phyloP scores from a whole-genome alignment of 345 rosid species.

The Anacardium occidentale region DNA sequence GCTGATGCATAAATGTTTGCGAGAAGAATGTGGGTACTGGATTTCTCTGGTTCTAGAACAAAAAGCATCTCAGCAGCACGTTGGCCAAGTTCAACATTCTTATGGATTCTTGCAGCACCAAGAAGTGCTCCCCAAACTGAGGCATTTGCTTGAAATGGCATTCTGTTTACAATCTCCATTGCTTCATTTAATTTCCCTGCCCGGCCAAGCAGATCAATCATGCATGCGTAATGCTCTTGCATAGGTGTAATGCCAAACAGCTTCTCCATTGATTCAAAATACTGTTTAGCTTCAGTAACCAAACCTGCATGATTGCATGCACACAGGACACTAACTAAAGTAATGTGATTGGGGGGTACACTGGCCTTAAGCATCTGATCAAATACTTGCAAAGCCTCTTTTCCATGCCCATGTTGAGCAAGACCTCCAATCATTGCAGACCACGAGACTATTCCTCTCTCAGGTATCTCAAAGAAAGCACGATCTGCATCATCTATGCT shows the following conservation, averaged over 20 bases:
- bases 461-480: conserved; percentile 46
- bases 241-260: conserved; percentile 42
- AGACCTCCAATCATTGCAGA: conserved; percentile 60
- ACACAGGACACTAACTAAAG: conserved; percentile 53
- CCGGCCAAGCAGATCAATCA: conserved; percentile 63
- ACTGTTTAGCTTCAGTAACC: conserved; percentile 45
- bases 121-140: conserved; percentile 67
- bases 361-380: conserved; percentile 48
- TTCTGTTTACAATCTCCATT: conserved; percentile 43
- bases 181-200: conserved; percentile 56
- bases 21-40: conserved; percentile 52
- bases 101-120: conserved; percentile 62
- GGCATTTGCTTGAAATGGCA: conserved; percentile 52
- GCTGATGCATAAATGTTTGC: conserved; percentile 59
- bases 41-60: conserved; percentile 53
- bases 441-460: conserved; percentile 65
- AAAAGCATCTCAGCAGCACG: conserved; percentile 56
- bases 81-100: conserved; percentile 50
- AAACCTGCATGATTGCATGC: conserved; percentile 72
- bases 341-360: conserved; percentile 54
- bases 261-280: conserved; percentile 46
- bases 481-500: conserved; percentile 54
- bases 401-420: conserved; percentile 60
- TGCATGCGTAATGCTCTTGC: conserved; percentile 66
- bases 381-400: conserved; percentile 44